Base-by-base conservation (phyloP, 805 yeast genomes). In the Teunomyces barrocoloradensis region DNA sequence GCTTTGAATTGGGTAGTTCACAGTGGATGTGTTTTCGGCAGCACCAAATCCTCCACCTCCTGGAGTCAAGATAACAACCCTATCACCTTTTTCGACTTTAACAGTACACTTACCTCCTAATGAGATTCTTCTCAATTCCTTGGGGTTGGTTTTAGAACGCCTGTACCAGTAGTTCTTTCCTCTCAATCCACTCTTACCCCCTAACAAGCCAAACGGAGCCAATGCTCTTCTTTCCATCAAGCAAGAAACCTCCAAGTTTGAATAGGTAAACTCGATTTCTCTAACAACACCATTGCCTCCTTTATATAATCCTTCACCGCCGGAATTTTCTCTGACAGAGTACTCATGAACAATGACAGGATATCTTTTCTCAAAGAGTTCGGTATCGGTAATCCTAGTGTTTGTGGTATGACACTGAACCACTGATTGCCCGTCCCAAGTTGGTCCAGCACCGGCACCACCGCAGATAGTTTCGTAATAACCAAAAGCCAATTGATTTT, bases 391-490 rank as follows among this genome's bases (percentile, higher is more conserved):
- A 66, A 90, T 88, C 59, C 96, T 77, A 1, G 97, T 90, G 66
- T 90, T 90, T 23, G 97, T 91, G 84, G 92, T 90, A 64, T 90
- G 94, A 5, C 95, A 87, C 59, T 90, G 97, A 2, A 90, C 95
- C n/a, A 89, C 96, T 50, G 85, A 78, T 44, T 84, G 85, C 39
- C 97, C 97, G 56, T 85, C 69, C 91, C 95, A 89, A 2, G 82
- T 82, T 1, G 85, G 79, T 0, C 92, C 90, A 2, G 97, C 97
- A 43, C 97, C 97, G 38, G 90, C 87, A 0, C 97, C 97, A 50
- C 97, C 97, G 49, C 96, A 94, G 50, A 91, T 89, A 0, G 97
- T 91, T 63, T 90, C 97, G 63, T 90, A 90, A 64, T 90, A 90
- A 0, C 97, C 96, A 64, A 89, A 89, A 0, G 91, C 89, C 48